phyloP scores from a whole-genome alignment of 805 yeast species.

The Cephaloascus fragrans region DNA sequence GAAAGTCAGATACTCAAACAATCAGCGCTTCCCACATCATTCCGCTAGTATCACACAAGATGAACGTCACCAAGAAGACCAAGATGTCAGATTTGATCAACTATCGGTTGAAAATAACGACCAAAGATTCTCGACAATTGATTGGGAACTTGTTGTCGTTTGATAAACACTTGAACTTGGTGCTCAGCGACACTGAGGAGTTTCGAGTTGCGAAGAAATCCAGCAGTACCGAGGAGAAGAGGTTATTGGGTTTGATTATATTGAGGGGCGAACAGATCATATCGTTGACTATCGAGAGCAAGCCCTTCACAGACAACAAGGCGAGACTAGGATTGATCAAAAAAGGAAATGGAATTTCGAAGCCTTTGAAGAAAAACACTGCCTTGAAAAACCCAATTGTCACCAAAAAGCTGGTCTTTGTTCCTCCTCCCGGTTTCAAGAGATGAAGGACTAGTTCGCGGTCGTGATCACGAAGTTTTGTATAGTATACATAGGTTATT shows the following conservation, averaged over 20 bases:
- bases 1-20: too few species aligned
- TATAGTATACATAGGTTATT: too few species aligned
- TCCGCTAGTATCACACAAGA: too few species aligned
- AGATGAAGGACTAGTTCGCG: too few species aligned
- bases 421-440: not conserved
- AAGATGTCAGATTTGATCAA: constrained; percentile 58
- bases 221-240: constrained; percentile 48
- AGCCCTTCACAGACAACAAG: constrained; percentile 35
- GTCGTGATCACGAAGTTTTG: too few species aligned
- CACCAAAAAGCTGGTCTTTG: not conserved
- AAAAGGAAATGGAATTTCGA: constrained; percentile 10
- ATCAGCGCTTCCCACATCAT: too few species aligned
- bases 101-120: constrained; percentile 61
- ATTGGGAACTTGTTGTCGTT: constrained; percentile 79
- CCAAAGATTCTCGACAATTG: constrained; percentile 70
- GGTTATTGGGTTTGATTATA: constrained; percentile 73
- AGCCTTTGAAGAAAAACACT: constrained; percentile 2
- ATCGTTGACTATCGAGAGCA: constrained; percentile 54
- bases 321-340: constrained; percentile 15
- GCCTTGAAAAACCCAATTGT: constrained; percentile 2
- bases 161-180: constrained; percentile 83
- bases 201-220: constrained; percentile 64
- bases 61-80: constrained; percentile 22
- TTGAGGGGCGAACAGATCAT: constrained; percentile 85
- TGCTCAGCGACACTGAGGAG: constrained; percentile 78